Percentiles rank a stretch among this genome's conserved stretches.
Evolutionary conservation across 805 yeast species (phyloP).

Genomic region (Suhomyces vadensis): DNA sequence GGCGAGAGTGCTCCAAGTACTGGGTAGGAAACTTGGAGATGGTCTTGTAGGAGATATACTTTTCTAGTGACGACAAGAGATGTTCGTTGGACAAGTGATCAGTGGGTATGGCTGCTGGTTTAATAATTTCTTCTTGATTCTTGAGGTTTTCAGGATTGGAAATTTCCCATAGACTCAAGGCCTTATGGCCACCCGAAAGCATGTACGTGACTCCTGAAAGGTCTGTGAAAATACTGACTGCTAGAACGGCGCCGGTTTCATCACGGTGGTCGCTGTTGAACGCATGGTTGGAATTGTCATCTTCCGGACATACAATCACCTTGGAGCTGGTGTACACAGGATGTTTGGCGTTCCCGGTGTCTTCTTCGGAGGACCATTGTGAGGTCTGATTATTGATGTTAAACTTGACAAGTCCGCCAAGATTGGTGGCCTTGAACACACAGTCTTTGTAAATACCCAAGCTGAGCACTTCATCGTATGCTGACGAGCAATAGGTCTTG

Average conservation of each 20-base stretch:
- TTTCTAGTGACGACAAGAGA: slow-evolving; percentile 60
- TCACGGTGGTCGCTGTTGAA: slow-evolving; percentile 8
- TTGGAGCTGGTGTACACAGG: slow-evolving; percentile 9
- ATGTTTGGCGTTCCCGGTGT: slow-evolving; percentile 3
- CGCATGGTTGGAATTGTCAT: slow-evolving; percentile 12
- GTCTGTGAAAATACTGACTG: slow-evolving; percentile 50
- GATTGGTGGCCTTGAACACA: slow-evolving; percentile 61
- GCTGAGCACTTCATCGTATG: slow-evolving; percentile 52
- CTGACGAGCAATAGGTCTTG: neutral
- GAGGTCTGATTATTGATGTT: slow-evolving; percentile 21
- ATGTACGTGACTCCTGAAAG: slow-evolving; percentile 45
- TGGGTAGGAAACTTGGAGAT: slow-evolving; percentile 73
- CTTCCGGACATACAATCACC: slow-evolving; percentile 12
- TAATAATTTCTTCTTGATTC: neutral
- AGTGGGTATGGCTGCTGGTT: slow-evolving; percentile 1
- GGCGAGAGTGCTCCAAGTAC: slow-evolving; percentile 75
- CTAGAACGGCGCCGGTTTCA: slow-evolving; percentile 50
- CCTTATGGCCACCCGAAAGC: slow-evolving; percentile 71
- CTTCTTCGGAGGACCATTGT: slow-evolving; percentile 10
- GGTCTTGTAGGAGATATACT: slow-evolving; percentile 68
- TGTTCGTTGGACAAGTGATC: slow-evolving; percentile 51
- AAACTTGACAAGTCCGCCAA: slow-evolving; percentile 39
- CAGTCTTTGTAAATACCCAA: slow-evolving; percentile 56
- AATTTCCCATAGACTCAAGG: slow-evolving; percentile 71
- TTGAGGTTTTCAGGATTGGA: slow-evolving; percentile 22